Evolutionary conservation across 2,329 filamentous ascomycete species (phyloP).

Genomic region (Trichoderma koningii): DNA sequence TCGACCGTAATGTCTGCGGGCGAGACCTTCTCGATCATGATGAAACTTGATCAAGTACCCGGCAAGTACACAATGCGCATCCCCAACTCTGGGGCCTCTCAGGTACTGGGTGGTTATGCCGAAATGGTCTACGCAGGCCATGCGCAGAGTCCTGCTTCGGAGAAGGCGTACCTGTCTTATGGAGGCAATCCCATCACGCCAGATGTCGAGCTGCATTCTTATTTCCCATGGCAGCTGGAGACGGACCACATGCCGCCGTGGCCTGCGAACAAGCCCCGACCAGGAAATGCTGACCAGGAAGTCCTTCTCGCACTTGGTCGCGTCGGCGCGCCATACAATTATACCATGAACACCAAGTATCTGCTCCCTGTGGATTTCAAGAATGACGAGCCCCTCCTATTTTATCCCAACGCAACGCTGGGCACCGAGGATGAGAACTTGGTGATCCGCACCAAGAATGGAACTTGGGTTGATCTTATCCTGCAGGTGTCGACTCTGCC

Average conservation of each 20-base stretch:
- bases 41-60: constrained; percentile 47
- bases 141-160: neutral
- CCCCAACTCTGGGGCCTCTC: constrained; percentile 52
- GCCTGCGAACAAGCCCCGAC: constrained; percentile 50
- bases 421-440: constrained; percentile 44
- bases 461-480: constrained; percentile 59
- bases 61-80: constrained; percentile 59
- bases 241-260: constrained; percentile 38
- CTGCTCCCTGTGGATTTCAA: constrained; percentile 43
- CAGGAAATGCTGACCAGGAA: constrained; percentile 48
- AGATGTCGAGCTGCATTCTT: constrained; percentile 33
- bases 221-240: constrained; percentile 45
- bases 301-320: constrained; percentile 47
- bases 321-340: constrained; percentile 51
- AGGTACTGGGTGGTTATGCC: constrained; percentile 56
- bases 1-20: constrained; percentile 53
- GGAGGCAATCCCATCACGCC: constrained; percentile 7
- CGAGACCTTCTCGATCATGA: constrained; percentile 55
- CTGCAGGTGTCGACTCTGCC: constrained; percentile 46
- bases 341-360: constrained; percentile 53
- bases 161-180: constrained; percentile 44
- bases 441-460: constrained; percentile 50
- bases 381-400: constrained; percentile 43
- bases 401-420: constrained; percentile 47
- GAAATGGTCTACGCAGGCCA: constrained; percentile 15